Conservation (phyloP, 805 yeast species). For the Candida awuae region DNA sequence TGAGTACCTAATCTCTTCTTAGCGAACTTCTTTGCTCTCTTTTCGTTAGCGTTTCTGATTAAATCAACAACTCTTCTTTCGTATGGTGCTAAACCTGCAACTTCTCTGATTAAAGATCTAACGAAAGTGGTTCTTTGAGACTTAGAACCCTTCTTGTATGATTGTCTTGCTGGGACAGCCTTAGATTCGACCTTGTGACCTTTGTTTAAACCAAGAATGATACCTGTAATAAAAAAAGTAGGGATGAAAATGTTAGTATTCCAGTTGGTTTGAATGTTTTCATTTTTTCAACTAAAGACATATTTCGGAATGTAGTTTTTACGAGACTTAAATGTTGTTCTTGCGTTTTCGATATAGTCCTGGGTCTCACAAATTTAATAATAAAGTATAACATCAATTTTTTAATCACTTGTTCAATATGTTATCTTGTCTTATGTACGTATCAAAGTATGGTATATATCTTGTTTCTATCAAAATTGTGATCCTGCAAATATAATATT, state of each 20-base stretch:
- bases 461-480: too few relatives aligned
- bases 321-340: too few relatives aligned
- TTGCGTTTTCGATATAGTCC: too few relatives aligned
- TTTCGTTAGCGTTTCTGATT: conserved; percentile 99
- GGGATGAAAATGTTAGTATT: conserved; percentile 12
- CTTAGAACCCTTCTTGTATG: conserved; percentile 93
- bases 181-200: conserved; percentile 92
- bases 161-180: conserved; percentile 79
- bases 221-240: conserved; percentile 42
- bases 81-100: conserved; percentile 98
- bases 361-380: too few relatives aligned
- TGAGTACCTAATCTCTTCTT: conserved; percentile 99
- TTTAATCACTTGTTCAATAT: too few relatives aligned
- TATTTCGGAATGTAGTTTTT: too few relatives aligned
- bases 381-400: too few relatives aligned
- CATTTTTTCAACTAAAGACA: too few relatives aligned
- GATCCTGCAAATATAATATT: too few relatives aligned
- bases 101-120: conserved; percentile 92
- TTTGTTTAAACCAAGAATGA: conserved; percentile 98
- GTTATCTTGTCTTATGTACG: too few relatives aligned
- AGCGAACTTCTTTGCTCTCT: conserved; percentile 99
- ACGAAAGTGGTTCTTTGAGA: conserved; percentile 96
- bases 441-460: too few relatives aligned
- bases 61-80: conserved; percentile 99
- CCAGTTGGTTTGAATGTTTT: too few relatives aligned